Evolutionary conservation across 1,139 yeast genomes (phyloP).

Genomic region (Protomyces arabidopsidicola): DNA sequence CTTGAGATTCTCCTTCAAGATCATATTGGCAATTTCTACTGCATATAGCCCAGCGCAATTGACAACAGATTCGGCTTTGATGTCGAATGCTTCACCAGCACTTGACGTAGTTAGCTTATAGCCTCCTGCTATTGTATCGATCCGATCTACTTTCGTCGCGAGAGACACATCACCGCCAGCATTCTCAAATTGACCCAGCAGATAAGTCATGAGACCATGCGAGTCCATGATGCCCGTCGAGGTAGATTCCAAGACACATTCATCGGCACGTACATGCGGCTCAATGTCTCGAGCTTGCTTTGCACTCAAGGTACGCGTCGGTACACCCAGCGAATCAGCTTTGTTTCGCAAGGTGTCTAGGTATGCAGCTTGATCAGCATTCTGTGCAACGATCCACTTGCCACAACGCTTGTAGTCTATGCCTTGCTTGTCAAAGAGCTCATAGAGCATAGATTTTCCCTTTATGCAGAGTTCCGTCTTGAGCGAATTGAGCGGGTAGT

Average conservation of each 20-base stretch:
- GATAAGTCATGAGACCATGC: constrained; percentile 63
- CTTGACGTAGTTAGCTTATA: not conserved
- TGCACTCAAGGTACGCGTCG: constrained; percentile 54
- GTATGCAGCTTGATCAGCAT: constrained; percentile 56
- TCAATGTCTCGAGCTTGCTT: constrained; percentile 48
- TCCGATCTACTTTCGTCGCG: constrained; percentile 53
- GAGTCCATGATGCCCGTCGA: constrained; percentile 81
- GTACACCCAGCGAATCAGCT: constrained; percentile 48
- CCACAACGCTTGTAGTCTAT: constrained; percentile 66
- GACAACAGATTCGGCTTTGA: constrained; percentile 56
- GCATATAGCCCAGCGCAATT: constrained; percentile 81
- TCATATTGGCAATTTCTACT: constrained; percentile 59
- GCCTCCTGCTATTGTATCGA: constrained; percentile 40
- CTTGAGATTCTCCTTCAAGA: constrained; percentile 54
- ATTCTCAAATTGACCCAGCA: constrained; percentile 51
- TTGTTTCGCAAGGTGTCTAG: constrained; percentile 52
- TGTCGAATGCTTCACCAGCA: constrained; percentile 31
- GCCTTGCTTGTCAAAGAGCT: constrained; percentile 48
- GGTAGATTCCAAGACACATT: constrained; percentile 69
- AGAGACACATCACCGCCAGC: constrained; percentile 62
- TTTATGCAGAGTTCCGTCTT: constrained; percentile 65
- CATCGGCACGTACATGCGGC: constrained; percentile 61
- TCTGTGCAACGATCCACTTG: constrained; percentile 84
- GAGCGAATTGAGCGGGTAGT: constrained; percentile 65
- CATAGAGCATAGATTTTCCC: constrained; percentile 67